Evolutionary conservation across 2,329 filamentous ascomycete genomes (phyloP).

Genomic region (Gremmenia infestans): DNA sequence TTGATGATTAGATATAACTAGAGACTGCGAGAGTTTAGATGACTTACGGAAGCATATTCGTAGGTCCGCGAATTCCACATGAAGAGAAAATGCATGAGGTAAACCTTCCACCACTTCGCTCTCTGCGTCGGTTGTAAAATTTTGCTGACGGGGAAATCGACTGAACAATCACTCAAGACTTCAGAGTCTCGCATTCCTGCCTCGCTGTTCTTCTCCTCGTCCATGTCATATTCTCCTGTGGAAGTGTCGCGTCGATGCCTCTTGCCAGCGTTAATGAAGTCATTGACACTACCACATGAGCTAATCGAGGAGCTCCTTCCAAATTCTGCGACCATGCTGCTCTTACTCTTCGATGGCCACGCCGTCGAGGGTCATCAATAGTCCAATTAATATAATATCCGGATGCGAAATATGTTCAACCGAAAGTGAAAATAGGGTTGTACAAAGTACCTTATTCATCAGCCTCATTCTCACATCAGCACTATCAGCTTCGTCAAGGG

Average conservation of each 20-base stretch:
- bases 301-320: not conserved
- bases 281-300: not conserved
- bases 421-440: too few species aligned
- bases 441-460: too few species aligned
- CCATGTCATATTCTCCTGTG: not conserved
- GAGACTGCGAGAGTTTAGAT: not conserved
- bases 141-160: not conserved
- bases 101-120: constrained; percentile 34
- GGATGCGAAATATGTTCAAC: too few species aligned
- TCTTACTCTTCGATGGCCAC: not conserved
- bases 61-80: constrained; percentile 51
- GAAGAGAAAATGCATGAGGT: constrained; percentile 47
- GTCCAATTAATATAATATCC: not conserved
- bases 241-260: not conserved
- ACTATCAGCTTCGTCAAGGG: too few species aligned
- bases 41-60: constrained; percentile 46
- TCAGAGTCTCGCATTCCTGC: not conserved
- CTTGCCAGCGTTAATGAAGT: not conserved
- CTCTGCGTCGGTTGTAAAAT: not conserved
- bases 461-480: too few species aligned
- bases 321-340: not conserved
- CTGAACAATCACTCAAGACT: not conserved
- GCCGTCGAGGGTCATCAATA: not conserved
- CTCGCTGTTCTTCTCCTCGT: not conserved
- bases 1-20: not conserved